Conservation (phyloP, 2,329 filamentous ascomycete species). For the Neonectria magnoliae region DNA sequence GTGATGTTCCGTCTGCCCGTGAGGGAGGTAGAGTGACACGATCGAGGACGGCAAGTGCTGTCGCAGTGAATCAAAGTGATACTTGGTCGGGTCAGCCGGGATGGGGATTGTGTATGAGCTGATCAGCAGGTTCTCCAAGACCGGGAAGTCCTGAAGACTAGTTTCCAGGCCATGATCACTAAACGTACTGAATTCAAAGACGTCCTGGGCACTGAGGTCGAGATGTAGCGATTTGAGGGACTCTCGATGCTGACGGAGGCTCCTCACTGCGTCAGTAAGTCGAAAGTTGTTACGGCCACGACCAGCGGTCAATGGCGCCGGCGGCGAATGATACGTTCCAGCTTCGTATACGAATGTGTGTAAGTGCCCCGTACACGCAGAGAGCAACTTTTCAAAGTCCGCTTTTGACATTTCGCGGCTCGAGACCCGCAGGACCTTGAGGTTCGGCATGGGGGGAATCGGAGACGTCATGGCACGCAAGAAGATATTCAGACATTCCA, state of each 20-base stretch:
- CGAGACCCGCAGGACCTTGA: constrained; percentile 6
- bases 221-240: constrained; percentile 8
- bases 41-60: neutral
- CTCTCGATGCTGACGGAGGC: neutral
- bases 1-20: too few relatives aligned
- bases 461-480: neutral
- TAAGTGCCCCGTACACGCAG: neutral
- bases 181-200: too few relatives aligned
- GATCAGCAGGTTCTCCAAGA: constrained; percentile 6
- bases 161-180: neutral
- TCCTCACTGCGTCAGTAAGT: neutral
- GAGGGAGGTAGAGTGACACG: neutral
- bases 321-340: neutral
- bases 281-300: neutral
- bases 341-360: constrained; percentile 9
- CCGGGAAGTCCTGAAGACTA: neutral
- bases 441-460: neutral
- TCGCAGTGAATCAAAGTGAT: neutral
- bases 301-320: too few relatives aligned
- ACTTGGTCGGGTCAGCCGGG: neutral
- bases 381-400: neutral
- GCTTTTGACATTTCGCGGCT: neutral
- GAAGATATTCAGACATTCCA: constrained; percentile 12
- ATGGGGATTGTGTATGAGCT: neutral
- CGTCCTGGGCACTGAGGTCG: neutral